Evolutionary conservation across 1,284 basidiomycete genomes (phyloP).

Genomic region (Apiotrichum porosum): DNA sequence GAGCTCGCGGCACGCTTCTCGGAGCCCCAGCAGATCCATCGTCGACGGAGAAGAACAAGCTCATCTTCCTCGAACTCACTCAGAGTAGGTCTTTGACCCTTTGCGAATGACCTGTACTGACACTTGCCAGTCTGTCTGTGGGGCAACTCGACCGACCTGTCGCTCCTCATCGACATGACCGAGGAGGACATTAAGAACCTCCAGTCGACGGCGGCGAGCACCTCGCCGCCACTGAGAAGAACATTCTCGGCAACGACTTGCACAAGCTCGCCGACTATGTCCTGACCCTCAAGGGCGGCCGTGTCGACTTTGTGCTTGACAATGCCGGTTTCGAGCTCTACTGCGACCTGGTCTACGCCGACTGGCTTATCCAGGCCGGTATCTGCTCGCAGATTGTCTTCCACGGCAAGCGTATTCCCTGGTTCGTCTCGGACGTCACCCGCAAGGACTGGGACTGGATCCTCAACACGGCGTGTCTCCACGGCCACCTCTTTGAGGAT

Average conservation of each 20-base stretch:
- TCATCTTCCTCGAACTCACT: conserved; percentile 90
- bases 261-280: conserved; percentile 76
- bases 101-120: conserved; percentile 4
- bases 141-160: conserved; percentile 96
- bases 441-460: conserved; percentile 96
- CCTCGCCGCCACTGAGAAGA: conserved; percentile 92
- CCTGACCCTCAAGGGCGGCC: conserved; percentile 67
- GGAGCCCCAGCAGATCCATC: conserved; percentile 62
- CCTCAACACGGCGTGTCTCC: conserved; percentile 69
- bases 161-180: conserved; percentile 95
- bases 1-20: conserved; percentile 91
- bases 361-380: conserved; percentile 77
- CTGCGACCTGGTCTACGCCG: conserved; percentile 92
- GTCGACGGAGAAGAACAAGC: conserved; percentile 59
- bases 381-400: conserved; percentile 81
- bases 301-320: conserved; percentile 73
- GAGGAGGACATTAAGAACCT: conserved; percentile 97
- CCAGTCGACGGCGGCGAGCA: conserved; percentile 94
- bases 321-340: conserved; percentile 80
- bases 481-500: conserved; percentile 81
- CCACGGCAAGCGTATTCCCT: conserved; percentile 54
- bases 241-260: conserved; percentile 57
- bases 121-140: conserved; percentile 69
- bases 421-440: conserved; percentile 97
- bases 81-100: conserved; percentile 57